Conservation (phyloP, 2,329 filamentous ascomycete species). For the Fusarium euwallaceae region DNA sequence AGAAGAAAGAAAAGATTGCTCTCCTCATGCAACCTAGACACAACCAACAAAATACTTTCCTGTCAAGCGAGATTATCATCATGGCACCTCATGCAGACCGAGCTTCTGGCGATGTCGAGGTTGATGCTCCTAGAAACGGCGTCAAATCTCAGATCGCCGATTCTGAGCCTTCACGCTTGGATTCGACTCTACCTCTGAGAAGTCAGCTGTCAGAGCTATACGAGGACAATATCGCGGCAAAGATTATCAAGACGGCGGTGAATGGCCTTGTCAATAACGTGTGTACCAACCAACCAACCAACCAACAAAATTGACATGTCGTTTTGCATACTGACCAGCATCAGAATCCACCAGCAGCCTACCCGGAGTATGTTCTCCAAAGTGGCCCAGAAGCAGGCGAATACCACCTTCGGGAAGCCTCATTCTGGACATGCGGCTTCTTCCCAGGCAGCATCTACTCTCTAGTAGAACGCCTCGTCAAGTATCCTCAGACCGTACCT, state of each 20-base stretch:
- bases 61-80: background rate
- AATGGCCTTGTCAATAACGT: conserved; percentile 32
- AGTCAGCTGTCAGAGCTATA: conserved; percentile 22
- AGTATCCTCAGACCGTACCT: conserved; percentile 46
- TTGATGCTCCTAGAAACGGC: background rate
- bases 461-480: conserved; percentile 50
- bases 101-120: background rate
- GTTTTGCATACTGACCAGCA: background rate
- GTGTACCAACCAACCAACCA: background rate
- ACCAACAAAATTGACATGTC: too few relatives aligned
- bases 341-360: conserved; percentile 35
- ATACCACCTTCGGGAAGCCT: conserved; percentile 39
- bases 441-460: conserved; percentile 55
- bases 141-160: background rate
- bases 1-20: background rate
- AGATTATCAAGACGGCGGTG: conserved; percentile 30
- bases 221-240: conserved; percentile 40
- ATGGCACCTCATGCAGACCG: conserved; percentile 1
- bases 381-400: conserved; percentile 29
- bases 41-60: background rate
- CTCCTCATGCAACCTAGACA: background rate
- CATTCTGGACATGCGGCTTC: conserved; percentile 57
- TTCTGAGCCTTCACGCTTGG: background rate
- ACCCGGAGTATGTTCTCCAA: conserved; percentile 42
- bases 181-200: background rate